Conservation (phyloP, 495 filamentous ascomycete species). For the Neurospora sp. region DNA sequence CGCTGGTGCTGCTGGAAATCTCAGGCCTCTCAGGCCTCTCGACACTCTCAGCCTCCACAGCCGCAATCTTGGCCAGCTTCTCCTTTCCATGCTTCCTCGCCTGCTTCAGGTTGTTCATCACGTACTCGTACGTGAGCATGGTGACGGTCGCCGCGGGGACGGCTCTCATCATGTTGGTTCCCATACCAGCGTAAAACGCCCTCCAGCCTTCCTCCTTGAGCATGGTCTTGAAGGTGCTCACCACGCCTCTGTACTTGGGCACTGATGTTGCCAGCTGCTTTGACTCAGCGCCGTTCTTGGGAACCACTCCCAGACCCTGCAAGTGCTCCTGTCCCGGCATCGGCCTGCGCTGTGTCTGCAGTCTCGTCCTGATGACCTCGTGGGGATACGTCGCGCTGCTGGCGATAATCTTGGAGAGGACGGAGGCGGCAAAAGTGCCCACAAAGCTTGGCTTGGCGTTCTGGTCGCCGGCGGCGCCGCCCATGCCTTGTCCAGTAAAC, state of each 20-base stretch:
- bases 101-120: constrained; percentile 48
- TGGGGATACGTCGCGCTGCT: constrained; percentile 96
- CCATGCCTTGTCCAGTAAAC: constrained; percentile 82
- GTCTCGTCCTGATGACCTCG: constrained; percentile 82
- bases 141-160: constrained; percentile 94
- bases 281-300: not conserved
- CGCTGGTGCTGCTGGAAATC: not conserved
- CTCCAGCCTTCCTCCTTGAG: constrained; percentile 87
- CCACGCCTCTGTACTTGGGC: constrained; percentile 70
- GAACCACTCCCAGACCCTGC: constrained; percentile 43
- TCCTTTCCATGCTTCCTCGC: constrained; percentile 21
- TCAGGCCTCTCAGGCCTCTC: not conserved
- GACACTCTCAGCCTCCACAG: not conserved
- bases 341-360: constrained; percentile 75
- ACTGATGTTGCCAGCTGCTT: not conserved
- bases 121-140: constrained; percentile 91
- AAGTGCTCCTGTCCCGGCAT: constrained; percentile 51
- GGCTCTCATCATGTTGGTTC: constrained; percentile 93
- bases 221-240: constrained; percentile 78
- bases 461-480: constrained; percentile 37
- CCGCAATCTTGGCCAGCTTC: constrained; percentile 14
- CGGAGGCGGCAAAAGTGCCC: constrained; percentile 79
- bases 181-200: constrained; percentile 96
- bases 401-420: constrained; percentile 88
- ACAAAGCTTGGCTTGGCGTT: constrained; percentile 36